Base-by-base conservation (phyloP, 352 stramenopile genomes). In the Blastocystis sp. region DNA sequence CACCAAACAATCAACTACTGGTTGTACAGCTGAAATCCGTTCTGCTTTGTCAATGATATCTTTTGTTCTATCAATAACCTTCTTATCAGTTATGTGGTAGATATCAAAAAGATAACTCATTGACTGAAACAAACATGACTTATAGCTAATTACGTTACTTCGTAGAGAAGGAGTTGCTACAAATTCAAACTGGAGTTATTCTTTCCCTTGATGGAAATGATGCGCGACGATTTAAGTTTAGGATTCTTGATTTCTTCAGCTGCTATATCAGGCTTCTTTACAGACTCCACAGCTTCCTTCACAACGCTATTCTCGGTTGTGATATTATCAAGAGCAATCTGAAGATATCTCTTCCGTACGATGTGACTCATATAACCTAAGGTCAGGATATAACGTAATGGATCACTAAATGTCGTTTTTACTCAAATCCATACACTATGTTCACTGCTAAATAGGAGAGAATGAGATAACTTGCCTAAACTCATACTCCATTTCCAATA, bases 151-250 rank as follows among this genome's bases (percentile, higher is more conserved):
- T 24, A 35, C 24, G 40, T 40, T 48, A 22, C 40, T 7, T 48
- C 59, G 13, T 44, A 1, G 17, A 22, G n/a, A 81, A 15, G 40
- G 9, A n/a, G 24, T 40, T 48, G 62, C 30, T 48, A 54, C 33
- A 84, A 54, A 66, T 66, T 54, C 59, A 54, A 40, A 68, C 51
- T 84, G 5, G 73, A 84, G n/a, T 84, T 84, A 33, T 84, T 35
- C 56, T 84, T 84, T 84, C 73, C 73, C 22, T 84, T 84, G 5
- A 84, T 68, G 35, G 73, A 69, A 30, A 84, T 84, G 30, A 84
- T 84, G 51, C 73, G 51, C 24, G 73, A 66, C 35, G 48, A 51
- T 42, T 84, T 84, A 11, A 84, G 57, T 33, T 84, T 84, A 2
- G 73, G 73, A 19, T 84, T 62, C 30, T 68, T 84, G 15, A 13